A percentile compares a stretch with the other conserved stretches of the same genome.
phyloP scores from a whole-genome alignment of 257 asterid species.

The Orobanche coerulescens region DNA sequence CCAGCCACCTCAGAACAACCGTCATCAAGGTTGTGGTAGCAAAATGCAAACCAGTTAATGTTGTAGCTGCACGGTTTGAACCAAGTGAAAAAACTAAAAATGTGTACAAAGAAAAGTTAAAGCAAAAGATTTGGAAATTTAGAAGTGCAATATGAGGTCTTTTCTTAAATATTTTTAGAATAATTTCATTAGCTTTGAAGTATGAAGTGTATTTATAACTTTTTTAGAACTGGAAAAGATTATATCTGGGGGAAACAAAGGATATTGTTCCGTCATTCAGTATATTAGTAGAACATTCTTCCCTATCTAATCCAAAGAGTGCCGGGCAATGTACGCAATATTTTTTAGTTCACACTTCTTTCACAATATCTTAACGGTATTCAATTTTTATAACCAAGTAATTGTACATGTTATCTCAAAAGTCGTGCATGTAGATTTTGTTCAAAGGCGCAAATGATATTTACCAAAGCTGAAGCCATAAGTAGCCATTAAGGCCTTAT shows the following conservation, averaged over 20 bases:
- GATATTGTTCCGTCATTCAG: slow-evolving; percentile 1
- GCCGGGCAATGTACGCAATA: background rate
- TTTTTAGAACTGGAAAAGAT: background rate
- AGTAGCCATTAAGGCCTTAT: slow-evolving; percentile 93
- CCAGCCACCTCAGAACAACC: slow-evolving; percentile 82
- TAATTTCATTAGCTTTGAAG: background rate
- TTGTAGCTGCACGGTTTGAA: slow-evolving; percentile 78
- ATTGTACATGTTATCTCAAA: background rate
- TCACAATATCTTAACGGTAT: background rate
- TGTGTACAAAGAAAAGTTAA: background rate
- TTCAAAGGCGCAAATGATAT: slow-evolving; percentile 7
- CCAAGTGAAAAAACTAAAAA: slow-evolving; percentile 27
- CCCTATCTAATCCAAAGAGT: background rate
- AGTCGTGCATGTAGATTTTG: background rate
- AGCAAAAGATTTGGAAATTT: background rate
- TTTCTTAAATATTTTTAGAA: background rate
- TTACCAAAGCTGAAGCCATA: slow-evolving; percentile 97
- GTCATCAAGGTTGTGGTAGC: slow-evolving; percentile 96
- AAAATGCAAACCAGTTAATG: slow-evolving; percentile 93
- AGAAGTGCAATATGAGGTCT: background rate
- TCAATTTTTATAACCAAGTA: slow-evolving; percentile 12
- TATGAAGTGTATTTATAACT: slow-evolving; percentile 3
- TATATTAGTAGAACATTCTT: background rate
- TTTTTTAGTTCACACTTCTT: background rate
- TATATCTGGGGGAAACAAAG: background rate